Evolutionary conservation across 768 basidiomycete genomes (phyloP), one percentile per base, ranked within the genome.

Genomic region (Rhodotorula babjevae): DNA sequence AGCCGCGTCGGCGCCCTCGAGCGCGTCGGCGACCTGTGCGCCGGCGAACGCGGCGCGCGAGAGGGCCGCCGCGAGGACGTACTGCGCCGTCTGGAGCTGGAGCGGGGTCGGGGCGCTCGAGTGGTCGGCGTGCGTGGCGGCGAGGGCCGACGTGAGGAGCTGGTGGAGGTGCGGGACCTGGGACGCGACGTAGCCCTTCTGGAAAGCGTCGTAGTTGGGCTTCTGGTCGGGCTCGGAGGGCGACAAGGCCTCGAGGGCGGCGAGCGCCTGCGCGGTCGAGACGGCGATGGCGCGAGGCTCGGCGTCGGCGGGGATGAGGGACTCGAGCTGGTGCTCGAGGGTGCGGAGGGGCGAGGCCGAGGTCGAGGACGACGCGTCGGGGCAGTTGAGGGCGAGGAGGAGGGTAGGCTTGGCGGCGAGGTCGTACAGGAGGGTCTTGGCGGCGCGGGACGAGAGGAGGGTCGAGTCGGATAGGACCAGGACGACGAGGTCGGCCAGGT

Each of bases 401-500:
- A 73, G 59, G 57, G 71, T 68, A 4, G 75, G 75, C 47, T 76
- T 73, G 25, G 49, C 18, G 27, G 42, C 21, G 23, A 71, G 65
- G 47, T 70, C 50, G 49, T 68, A 61, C 12, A 73, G 42, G 31
- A 70, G 33, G 8, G 65, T 56, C 40, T 60, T 66, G 5, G 66
- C 59, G 18, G 60, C 1, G 4, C 33, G 19, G 0, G 68, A 63
- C 8, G 63, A 40, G n/a, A 73, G 71, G 21, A 63, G 50, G 18
- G 46, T 27, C 23, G 61, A 53, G 40, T 67, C 67, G 50, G 74
- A 72, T 31, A 76, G n/a, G 60, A 76, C 55, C 31, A 76, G 65
- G 63, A 76, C 57, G 62, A 72, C 62, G 16, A 63, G 53, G 63
- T 76, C 74, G 29, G 74, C 64, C 18, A 68, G 53, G 60, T 76